Conservation (phyloP, 768 basidiomycete genomes). For the Paxillus rubicundulus region DNA sequence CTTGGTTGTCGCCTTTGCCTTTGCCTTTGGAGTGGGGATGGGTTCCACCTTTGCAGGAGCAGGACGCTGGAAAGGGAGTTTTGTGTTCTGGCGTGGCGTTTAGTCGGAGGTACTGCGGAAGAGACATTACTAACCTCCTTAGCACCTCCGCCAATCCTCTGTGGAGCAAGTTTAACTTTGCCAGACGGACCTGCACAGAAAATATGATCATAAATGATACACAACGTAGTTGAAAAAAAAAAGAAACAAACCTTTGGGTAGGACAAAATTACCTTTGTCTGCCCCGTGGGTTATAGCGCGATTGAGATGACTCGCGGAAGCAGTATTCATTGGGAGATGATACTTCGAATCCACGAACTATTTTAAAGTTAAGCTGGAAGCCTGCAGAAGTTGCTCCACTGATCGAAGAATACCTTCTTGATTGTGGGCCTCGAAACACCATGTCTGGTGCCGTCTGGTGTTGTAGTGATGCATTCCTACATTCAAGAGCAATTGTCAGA, state of each 20-base stretch:
- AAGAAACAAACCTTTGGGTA: slow-evolving; percentile 49
- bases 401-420: slow-evolving; percentile 67
- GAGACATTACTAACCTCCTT: slow-evolving; percentile 11
- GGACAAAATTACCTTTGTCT: slow-evolving; percentile 48
- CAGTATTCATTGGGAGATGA: slow-evolving; percentile 44
- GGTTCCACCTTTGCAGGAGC: not conserved
- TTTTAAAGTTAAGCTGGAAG: not conserved
- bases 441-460: slow-evolving; percentile 61
- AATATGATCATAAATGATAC: not conserved
- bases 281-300: slow-evolving; percentile 53
- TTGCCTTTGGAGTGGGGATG: not conserved
- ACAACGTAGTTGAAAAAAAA: not conserved
- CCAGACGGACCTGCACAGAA: slow-evolving; percentile 22
- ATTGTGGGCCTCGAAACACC: slow-evolving; percentile 77
- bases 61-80: slow-evolving; percentile 3
- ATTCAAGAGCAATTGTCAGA: slow-evolving; percentile 16
- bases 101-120: not conserved
- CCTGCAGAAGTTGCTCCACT: not conserved
- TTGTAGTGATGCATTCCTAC: slow-evolving; percentile 70
- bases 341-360: slow-evolving; percentile 57
- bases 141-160: slow-evolving; percentile 2
- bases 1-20: not conserved
- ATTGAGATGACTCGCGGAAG: slow-evolving; percentile 47
- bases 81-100: slow-evolving; percentile 11
- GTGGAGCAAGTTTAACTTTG: slow-evolving; percentile 26